phyloP scores from a whole-genome alignment of 2,329 filamentous ascomycete genomes.

The Botrytis squamosa region DNA sequence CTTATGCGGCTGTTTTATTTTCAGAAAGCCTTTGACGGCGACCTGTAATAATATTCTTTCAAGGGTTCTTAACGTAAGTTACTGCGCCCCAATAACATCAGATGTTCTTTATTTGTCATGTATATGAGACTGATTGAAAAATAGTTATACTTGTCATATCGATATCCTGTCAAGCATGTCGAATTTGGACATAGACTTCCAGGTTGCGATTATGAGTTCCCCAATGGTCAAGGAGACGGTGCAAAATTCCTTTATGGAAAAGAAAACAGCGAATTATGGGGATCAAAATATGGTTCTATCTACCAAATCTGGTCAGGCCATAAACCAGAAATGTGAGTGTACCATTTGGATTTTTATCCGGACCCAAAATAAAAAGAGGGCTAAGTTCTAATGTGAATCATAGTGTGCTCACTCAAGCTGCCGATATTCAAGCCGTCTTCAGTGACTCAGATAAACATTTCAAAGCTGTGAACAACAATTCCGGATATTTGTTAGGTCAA shows the following conservation, averaged over 20 bases:
- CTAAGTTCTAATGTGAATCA: background rate
- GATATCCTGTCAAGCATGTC: slow-evolving; percentile 19
- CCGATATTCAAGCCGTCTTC: slow-evolving; percentile 43
- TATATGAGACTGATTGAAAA: background rate
- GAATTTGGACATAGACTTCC: slow-evolving; percentile 23
- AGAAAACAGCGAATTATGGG: slow-evolving; percentile 41
- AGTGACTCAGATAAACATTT: slow-evolving; percentile 46
- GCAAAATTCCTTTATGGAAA: slow-evolving; percentile 45
- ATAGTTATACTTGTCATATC: slow-evolving; percentile 11
- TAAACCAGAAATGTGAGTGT: slow-evolving; percentile 43
- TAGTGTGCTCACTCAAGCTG: slow-evolving; percentile 42
- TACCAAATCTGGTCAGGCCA: slow-evolving; percentile 45
- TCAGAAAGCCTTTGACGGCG: slow-evolving; percentile 2
- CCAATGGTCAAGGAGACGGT: slow-evolving; percentile 44
- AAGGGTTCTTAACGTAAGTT: slow-evolving; percentile 1
- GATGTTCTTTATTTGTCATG: background rate
- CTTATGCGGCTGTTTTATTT: slow-evolving; percentile 8
- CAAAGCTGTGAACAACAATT: slow-evolving; percentile 45
- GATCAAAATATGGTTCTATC: slow-evolving; percentile 38
- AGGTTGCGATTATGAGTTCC: slow-evolving; percentile 37
- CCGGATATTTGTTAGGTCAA: slow-evolving; percentile 42
- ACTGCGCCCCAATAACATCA: background rate
- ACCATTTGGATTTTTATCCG: background rate
- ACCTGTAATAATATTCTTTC: slow-evolving; percentile 5
- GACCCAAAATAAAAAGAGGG: background rate